Percentiles rank a stretch among this genome's conserved stretches.
Evolutionary conservation across 169 alveolate species (phyloP).

Genomic region (Plasmodium ovale): DNA sequence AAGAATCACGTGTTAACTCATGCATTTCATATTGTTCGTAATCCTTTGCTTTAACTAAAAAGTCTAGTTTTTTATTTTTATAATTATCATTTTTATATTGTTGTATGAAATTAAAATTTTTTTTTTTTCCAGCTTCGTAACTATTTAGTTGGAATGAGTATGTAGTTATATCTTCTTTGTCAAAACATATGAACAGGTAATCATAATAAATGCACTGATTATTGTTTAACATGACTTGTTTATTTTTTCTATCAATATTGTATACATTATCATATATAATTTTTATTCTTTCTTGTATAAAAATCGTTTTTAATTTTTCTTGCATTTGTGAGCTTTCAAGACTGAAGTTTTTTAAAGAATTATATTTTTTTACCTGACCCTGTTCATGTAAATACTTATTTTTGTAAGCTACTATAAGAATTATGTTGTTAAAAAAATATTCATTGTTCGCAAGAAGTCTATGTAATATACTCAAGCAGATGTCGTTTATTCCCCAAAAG

Average conservation of each 20-base stretch:
- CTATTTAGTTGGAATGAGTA: constrained; percentile 54
- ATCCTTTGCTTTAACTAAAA: constrained; percentile 49
- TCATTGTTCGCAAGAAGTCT: constrained; percentile 30
- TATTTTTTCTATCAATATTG: constrained; percentile 48
- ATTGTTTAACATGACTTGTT: constrained; percentile 20
- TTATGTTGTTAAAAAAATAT: constrained; percentile 46
- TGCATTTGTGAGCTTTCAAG: constrained; percentile 30
- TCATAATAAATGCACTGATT: constrained; percentile 28
- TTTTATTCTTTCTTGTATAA: constrained; percentile 29
- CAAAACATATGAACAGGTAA: constrained; percentile 52
- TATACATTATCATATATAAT: constrained; percentile 55
- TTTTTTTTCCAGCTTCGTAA: constrained; percentile 44
- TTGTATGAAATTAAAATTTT: constrained; percentile 45
- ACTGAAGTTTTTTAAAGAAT: constrained; percentile 11
- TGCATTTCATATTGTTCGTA: constrained; percentile 25
- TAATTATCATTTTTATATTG: not conserved
- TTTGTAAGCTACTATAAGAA: constrained; percentile 8
- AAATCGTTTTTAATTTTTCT: constrained; percentile 14
- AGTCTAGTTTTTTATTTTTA: constrained; percentile 19
- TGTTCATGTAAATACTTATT: constrained; percentile 17
- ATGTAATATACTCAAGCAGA: constrained; percentile 22
- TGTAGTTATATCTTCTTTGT: constrained; percentile 48
- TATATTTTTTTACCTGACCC: not conserved
- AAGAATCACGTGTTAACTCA: too few relatives aligned
- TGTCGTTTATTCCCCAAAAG: constrained; percentile 57